Percentiles rank a stretch among this genome's conserved stretches.
Conservation (phyloP, 2,329 filamentous ascomycete genomes). For the Bisporella sp. region DNA sequence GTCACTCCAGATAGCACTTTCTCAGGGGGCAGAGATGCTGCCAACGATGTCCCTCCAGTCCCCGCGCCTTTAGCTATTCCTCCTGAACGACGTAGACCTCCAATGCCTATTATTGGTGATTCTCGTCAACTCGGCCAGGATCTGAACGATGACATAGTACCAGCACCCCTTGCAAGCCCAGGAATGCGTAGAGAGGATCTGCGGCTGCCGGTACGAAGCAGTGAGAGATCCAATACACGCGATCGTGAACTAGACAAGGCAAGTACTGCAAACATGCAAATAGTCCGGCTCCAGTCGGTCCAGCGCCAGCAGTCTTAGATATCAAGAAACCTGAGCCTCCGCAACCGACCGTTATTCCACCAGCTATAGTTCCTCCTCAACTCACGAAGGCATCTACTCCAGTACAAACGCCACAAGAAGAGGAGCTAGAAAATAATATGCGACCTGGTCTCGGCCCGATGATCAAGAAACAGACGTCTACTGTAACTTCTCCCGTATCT, state of each 20-base stretch:
- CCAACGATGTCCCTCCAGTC: constrained; percentile 21
- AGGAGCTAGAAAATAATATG: not conserved
- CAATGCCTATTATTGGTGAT: constrained; percentile 22
- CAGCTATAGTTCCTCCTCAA: constrained; percentile 2
- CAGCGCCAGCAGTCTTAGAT: not conserved
- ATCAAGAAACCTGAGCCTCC: not conserved
- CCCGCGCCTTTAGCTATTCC: constrained; percentile 23
- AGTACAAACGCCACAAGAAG: not conserved
- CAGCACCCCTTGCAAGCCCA: constrained; percentile 30
- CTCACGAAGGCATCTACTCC: not conserved
- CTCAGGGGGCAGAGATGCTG: constrained; percentile 11
- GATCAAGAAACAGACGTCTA: not conserved
- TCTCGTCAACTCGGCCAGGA: constrained; percentile 23
- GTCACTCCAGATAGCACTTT: constrained; percentile 22
- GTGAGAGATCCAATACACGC: constrained; percentile 19
- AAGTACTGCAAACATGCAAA: not conserved
- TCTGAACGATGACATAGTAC: constrained; percentile 25
- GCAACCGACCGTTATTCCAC: not conserved
- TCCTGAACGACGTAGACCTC: constrained; percentile 27
- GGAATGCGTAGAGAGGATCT: constrained; percentile 25
- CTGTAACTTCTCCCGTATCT: not conserved
- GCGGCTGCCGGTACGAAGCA: constrained; percentile 26
- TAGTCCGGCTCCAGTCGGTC: not conserved
- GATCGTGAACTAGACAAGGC: constrained; percentile 14
- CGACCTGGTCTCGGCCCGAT: not conserved